Evolutionary conservation across 345 rosid genomes (phyloP).

Genomic region (Dipteronia sinensis): DNA sequence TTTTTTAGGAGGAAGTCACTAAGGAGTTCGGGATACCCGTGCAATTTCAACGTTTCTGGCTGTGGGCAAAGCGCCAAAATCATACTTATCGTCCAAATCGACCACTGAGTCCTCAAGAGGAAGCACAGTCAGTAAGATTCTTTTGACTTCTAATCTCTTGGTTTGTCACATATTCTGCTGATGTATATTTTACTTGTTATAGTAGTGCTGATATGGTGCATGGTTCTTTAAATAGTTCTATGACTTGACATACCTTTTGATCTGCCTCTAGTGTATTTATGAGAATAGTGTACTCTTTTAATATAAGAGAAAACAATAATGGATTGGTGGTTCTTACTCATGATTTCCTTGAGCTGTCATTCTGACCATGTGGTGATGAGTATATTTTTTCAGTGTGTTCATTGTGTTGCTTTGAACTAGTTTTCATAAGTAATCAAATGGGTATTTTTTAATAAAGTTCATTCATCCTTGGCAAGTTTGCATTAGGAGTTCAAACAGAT

Average conservation of each 20-base stretch:
- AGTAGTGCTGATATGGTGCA: not conserved
- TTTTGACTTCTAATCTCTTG: not conserved
- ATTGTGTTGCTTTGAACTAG: not conserved
- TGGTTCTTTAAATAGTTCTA: not conserved
- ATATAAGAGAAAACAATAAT: not conserved
- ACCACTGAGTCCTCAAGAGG: constrained; percentile 58
- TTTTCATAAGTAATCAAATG: not conserved
- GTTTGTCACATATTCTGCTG: not conserved
- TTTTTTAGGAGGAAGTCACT: constrained; percentile 68
- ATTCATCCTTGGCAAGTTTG: not conserved
- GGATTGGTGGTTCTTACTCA: constrained; percentile 1
- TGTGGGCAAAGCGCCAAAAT: constrained; percentile 85
- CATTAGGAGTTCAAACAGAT: not conserved
- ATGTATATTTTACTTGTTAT: not conserved
- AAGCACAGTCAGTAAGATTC: constrained; percentile 60
- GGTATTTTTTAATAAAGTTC: not conserved
- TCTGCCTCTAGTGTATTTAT: not conserved
- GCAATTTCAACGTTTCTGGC: constrained; percentile 72
- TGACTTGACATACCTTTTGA: not conserved
- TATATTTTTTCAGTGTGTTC: not conserved
- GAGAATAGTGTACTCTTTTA: not conserved
- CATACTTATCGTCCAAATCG: constrained; percentile 83
- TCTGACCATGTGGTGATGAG: not conserved
- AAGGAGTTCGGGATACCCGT: constrained; percentile 72
- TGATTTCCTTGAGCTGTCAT: not conserved